Conservation (phyloP, 345 rosid genomes). For the Balakata baccata region DNA sequence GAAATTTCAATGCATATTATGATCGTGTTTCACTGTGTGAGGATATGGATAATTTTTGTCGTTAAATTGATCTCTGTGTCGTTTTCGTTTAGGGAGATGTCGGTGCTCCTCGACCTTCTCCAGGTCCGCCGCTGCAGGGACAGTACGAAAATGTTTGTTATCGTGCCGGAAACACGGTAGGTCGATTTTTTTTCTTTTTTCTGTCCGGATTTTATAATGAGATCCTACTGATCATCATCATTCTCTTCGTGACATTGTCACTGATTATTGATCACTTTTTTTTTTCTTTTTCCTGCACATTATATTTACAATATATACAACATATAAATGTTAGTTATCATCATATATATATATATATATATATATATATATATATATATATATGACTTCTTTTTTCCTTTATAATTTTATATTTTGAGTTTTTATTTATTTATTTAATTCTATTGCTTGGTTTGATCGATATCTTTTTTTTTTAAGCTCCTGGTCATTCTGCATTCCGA, state of each 20-base stretch:
- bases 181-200: neutral
- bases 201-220: neutral
- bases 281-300: neutral
- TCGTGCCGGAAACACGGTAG: constrained; percentile 16
- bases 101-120: constrained; percentile 10
- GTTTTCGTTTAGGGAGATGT: constrained; percentile 18
- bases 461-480: neutral
- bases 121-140: constrained; percentile 15
- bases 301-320: neutral
- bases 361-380: no score
- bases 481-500: neutral
- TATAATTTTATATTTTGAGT: neutral
- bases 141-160: constrained; percentile 10
- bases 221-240: neutral
- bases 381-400: neutral
- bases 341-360: no score
- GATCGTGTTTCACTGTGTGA: neutral
- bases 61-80: neutral
- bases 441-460: neutral
- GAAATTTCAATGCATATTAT: neutral
- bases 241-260: neutral
- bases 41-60: neutral
- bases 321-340: no score
- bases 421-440: neutral
- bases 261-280: neutral